These are phyloP conservation scores for Dothistroma septosporum DNA, from an alignment of 2,329 filamentous ascomycete genomes.

Conservation along the genomic window DNA sequence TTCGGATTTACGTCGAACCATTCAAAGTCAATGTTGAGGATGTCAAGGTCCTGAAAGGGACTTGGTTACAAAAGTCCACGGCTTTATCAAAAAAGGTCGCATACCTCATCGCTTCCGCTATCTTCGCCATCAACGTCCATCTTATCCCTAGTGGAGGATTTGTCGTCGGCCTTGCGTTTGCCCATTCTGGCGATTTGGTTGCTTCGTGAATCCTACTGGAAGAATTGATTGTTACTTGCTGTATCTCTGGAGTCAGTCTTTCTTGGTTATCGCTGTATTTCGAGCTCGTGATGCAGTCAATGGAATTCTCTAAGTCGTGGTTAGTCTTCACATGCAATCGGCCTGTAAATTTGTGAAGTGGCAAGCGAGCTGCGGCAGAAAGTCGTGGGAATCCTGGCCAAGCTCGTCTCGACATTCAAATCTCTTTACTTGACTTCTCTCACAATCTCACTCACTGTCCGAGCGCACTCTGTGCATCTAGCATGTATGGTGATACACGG, in stretches of 20 bases:
- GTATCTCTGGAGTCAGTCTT: not conserved
- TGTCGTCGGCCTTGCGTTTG: constrained; percentile 50
- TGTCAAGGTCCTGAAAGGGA: constrained; percentile 70
- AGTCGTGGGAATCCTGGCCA: not conserved
- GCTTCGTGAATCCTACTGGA: not conserved
- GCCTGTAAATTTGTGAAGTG: not conserved
- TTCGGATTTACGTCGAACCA: constrained; percentile 93
- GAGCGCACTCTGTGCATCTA: not conserved
- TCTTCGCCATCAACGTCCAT: constrained; percentile 38
- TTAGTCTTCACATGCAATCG: not conserved
- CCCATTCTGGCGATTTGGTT: constrained; percentile 39
- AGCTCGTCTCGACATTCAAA: not conserved
- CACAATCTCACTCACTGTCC: not conserved
- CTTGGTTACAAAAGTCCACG: constrained; percentile 5
- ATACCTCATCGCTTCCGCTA: constrained; percentile 33
- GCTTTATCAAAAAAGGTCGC: constrained; percentile 8
- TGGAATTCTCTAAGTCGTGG: not conserved
- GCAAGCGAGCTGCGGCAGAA: not conserved
- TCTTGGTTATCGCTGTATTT: too few species aligned
- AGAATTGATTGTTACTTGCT: not conserved
- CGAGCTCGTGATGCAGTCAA: not conserved
- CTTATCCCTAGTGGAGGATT: constrained; percentile 42
- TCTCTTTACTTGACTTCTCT: not conserved
- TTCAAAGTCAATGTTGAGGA: constrained; percentile 95
- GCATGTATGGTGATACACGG: not conserved